phyloP scores from a whole-genome alignment of 176 grass and related monocot genomes.

The Ampelocalamus luodianensis region DNA sequence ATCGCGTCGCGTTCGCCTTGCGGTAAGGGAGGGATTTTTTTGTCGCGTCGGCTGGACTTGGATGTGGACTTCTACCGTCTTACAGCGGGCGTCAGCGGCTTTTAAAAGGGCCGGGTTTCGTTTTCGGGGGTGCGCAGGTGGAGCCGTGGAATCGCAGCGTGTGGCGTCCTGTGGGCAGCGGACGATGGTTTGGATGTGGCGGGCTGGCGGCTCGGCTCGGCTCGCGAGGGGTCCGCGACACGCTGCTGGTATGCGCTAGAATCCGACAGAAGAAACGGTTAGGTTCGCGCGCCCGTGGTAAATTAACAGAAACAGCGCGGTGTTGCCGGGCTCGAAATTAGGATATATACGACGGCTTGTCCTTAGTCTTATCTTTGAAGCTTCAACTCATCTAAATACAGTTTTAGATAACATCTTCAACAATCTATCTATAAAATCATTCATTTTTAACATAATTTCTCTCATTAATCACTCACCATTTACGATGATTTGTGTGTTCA shows the following conservation, averaged over 20 bases:
- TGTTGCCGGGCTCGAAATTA: not conserved
- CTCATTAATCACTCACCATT: no score
- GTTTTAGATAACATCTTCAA: no score
- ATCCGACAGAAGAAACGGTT: conserved; percentile 16
- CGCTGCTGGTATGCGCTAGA: conserved; percentile 34
- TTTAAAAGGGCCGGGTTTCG: conserved; percentile 26
- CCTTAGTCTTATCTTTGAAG: no score
- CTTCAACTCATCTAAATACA: no score
- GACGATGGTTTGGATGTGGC: conserved; percentile 28
- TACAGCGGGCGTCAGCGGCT: not conserved
- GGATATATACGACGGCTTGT: no score
- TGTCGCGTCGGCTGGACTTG: not conserved
- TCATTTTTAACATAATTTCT: no score
- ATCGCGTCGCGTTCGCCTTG: conserved; percentile 27
- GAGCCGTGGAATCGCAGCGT: conserved; percentile 4
- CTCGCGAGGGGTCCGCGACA: conserved; percentile 10
- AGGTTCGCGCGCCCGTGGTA: not conserved
- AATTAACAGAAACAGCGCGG: not conserved
- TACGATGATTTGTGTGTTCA: no score
- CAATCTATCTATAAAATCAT: no score
- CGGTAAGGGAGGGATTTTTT: not conserved
- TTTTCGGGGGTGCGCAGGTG: not conserved
- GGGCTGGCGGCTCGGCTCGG: conserved; percentile 11
- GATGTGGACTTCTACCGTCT: conserved; percentile 25
- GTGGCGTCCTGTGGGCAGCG: conserved; percentile 44